These are phyloP conservation scores for Starmera dryadoides DNA, from an alignment of 805 yeast species.

Conservation along the genomic window DNA sequence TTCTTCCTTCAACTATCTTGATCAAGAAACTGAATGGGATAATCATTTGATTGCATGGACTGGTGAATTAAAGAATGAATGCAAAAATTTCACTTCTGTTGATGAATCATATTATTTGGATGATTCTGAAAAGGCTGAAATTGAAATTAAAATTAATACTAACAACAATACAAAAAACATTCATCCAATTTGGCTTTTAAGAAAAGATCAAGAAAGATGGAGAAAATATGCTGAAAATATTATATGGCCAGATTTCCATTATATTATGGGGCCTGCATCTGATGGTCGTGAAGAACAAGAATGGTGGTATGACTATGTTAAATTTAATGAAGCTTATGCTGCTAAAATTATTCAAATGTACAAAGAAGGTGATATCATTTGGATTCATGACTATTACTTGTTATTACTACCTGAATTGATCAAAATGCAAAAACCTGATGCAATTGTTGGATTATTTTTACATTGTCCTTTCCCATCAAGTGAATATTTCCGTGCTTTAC, in stretches of 20 bases:
- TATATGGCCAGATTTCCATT: conserved; percentile 93
- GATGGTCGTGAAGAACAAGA: conserved; percentile 63
- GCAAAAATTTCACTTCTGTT: conserved; percentile 4
- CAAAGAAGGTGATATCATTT: conserved; percentile 81
- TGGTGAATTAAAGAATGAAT: conserved; percentile 55
- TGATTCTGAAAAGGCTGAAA: conserved; percentile 43
- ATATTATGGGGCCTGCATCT: conserved; percentile 71
- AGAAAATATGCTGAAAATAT: conserved; percentile 83
- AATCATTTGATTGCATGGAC: conserved; percentile 92
- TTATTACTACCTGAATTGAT: conserved; percentile 76
- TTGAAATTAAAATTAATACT: conserved; percentile 40
- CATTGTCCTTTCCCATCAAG: conserved; percentile 95
- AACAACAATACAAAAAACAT: conserved; percentile 43
- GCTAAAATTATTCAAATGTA: conserved; percentile 67
- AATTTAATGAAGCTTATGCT: conserved; percentile 85
- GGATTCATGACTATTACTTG: conserved; percentile 90
- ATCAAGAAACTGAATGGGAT: conserved; percentile 72
- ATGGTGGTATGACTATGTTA: conserved; percentile 87
- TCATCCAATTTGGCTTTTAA: conserved; percentile 85
- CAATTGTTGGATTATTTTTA: conserved; percentile 68
- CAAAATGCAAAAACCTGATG: conserved; percentile 68
- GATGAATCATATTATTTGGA: conserved; percentile 59
- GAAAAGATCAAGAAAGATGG: conserved; percentile 79
- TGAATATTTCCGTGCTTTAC: conserved; percentile 85
- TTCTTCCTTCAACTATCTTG: conserved; percentile 62